Conservation (phyloP, 148 eudicot genomes). For the Spergularia marina region DNA sequence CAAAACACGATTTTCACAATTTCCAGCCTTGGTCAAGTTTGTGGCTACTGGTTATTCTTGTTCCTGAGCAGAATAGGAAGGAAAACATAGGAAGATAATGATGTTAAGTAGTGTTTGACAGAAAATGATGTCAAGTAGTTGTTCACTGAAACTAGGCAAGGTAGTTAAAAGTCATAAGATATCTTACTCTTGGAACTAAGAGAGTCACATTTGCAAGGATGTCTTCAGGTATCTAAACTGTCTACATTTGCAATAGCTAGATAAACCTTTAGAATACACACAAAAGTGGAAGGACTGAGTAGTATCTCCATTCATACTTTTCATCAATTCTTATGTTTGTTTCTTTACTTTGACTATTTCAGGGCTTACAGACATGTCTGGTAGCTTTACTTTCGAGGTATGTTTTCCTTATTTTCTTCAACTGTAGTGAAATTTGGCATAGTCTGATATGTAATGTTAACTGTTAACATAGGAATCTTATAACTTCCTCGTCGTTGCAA, state of each 20-base stretch:
- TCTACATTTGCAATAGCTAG: background rate
- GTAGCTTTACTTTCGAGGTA: constrained; percentile 76
- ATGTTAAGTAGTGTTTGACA: no score
- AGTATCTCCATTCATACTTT: background rate
- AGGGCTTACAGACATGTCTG: constrained; percentile 76
- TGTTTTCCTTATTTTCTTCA: constrained; percentile 3
- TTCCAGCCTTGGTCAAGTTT: no score
- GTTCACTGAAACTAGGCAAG: no score
- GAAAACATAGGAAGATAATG: no score
- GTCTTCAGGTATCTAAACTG: background rate
- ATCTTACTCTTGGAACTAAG: background rate
- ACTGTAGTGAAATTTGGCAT: background rate
- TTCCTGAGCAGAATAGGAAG: no score
- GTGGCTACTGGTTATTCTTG: no score
- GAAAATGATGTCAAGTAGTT: no score
- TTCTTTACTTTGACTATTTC: constrained; percentile 23
- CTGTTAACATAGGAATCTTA: background rate
- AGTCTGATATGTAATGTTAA: background rate
- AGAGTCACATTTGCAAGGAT: background rate
- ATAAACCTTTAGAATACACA: background rate
- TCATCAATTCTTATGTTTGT: constrained; percentile 2
- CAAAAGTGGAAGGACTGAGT: background rate
- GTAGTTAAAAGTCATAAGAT: background rate
- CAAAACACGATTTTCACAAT: no score
- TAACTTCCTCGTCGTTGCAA: background rate